These are phyloP conservation scores for Calonectria hawksworthii DNA, from an alignment of 2,329 filamentous ascomycete species.

Conservation along the genomic window DNA sequence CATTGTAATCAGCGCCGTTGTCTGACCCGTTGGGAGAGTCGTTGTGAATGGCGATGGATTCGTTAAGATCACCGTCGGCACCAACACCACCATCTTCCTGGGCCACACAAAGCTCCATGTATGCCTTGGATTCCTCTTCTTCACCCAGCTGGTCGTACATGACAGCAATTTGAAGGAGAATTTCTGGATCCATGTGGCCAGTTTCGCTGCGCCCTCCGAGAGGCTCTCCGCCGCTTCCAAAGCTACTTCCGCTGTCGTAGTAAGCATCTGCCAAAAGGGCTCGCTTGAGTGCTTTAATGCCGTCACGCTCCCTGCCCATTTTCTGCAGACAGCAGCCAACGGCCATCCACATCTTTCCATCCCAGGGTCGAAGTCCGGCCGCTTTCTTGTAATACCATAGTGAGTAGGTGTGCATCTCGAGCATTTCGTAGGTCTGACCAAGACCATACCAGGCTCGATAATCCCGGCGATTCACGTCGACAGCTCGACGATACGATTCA, in stretches of 20 bases:
- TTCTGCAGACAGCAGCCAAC: slow-evolving; percentile 93
- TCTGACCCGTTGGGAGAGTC: slow-evolving; percentile 62
- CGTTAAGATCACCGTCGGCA: slow-evolving; percentile 58
- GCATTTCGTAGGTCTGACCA: slow-evolving; percentile 95
- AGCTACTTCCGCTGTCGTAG: slow-evolving; percentile 76
- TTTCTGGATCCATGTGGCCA: slow-evolving; percentile 85
- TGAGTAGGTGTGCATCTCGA: slow-evolving; percentile 98
- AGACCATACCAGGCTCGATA: slow-evolving; percentile 98
- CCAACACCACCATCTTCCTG: slow-evolving; percentile 83
- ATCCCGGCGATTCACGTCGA: slow-evolving; percentile 95
- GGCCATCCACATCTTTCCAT: slow-evolving; percentile 99
- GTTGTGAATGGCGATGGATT: slow-evolving; percentile 68
- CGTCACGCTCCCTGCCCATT: slow-evolving; percentile 88
- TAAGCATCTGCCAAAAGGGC: slow-evolving; percentile 90
- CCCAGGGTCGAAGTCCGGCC: slow-evolving; percentile 91
- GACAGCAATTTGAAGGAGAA: slow-evolving; percentile 88
- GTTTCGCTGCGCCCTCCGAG: slow-evolving; percentile 65
- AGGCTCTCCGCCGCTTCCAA: slow-evolving; percentile 61
- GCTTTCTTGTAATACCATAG: slow-evolving; percentile 98
- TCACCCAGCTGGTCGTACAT: slow-evolving; percentile 89
- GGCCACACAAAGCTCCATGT: slow-evolving; percentile 95
- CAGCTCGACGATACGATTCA: slow-evolving; percentile 94
- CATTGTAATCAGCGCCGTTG: slow-evolving; percentile 53
- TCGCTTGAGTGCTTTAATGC: slow-evolving; percentile 94
- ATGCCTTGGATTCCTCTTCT: slow-evolving; percentile 84